Percentiles rank a stretch among this genome's conserved stretches.
Evolutionary conservation across 768 basidiomycete species (phyloP).

Genomic region (Hypsizygus marmoreus): DNA sequence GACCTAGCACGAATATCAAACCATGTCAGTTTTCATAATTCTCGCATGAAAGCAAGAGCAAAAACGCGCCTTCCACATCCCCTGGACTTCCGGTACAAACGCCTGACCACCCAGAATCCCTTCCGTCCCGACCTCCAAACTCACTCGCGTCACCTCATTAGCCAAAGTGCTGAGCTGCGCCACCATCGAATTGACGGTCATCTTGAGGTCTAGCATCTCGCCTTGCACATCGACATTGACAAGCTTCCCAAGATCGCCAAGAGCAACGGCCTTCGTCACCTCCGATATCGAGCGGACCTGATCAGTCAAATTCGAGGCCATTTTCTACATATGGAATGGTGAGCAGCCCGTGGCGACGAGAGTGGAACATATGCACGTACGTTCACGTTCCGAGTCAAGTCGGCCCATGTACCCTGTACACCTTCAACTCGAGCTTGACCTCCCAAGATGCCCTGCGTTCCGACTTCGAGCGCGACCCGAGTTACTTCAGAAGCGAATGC

Average conservation of each 20-base stretch:
- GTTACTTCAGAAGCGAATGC: slow-evolving; percentile 86
- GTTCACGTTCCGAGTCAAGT: slow-evolving; percentile 88
- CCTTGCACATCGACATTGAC: slow-evolving; percentile 94
- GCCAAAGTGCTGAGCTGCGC: slow-evolving; percentile 75
- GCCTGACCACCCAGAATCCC: slow-evolving; percentile 95
- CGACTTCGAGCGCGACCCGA: slow-evolving; percentile 85
- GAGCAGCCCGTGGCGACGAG: background rate
- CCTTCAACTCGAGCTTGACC: slow-evolving; percentile 90
- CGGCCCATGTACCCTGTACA: slow-evolving; percentile 92
- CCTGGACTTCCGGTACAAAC: slow-evolving; percentile 87
- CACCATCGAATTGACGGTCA: slow-evolving; percentile 88
- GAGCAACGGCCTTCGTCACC: slow-evolving; percentile 84
- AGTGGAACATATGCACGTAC: slow-evolving; percentile 40
- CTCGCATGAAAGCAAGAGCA: background rate
- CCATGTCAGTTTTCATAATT: background rate
- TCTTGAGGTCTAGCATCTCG: slow-evolving; percentile 88
- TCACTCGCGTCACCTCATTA: slow-evolving; percentile 88
- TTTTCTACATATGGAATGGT: slow-evolving; percentile 54
- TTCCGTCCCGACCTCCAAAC: slow-evolving; percentile 89
- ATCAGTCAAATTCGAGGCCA: slow-evolving; percentile 83
- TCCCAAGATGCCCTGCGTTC: slow-evolving; percentile 87
- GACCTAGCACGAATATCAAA: slow-evolving; percentile 29
- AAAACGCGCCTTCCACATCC: slow-evolving; percentile 78
- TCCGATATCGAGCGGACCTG: slow-evolving; percentile 93
- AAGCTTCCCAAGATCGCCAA: slow-evolving; percentile 79